Percentiles rank a stretch among this genome's conserved stretches.
Conservation (phyloP, 192 early-diverging fungal genomes). For the Coemansia sp. region DNA sequence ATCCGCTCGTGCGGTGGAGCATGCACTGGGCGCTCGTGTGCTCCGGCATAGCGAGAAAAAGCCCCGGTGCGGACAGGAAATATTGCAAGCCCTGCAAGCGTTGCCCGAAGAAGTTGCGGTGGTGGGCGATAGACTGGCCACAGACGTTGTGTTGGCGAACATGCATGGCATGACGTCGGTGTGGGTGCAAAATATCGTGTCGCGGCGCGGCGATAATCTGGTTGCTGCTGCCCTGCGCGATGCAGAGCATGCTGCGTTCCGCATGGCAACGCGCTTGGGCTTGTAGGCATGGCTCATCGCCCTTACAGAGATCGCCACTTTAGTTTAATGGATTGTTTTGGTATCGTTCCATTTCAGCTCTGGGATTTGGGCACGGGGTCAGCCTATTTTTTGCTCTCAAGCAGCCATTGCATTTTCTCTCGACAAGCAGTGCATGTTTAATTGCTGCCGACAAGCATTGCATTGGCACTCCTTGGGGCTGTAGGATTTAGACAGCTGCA, state of each 20-base stretch:
- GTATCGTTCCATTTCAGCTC: neutral
- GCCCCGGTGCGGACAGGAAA: constrained; percentile 68
- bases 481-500: too few species aligned
- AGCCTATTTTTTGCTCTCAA: too few species aligned
- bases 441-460: too few species aligned
- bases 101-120: constrained; percentile 59
- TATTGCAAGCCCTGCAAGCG: constrained; percentile 29
- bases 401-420: too few species aligned
- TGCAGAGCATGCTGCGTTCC: constrained; percentile 29
- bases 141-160: constrained; percentile 87
- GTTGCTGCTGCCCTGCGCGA: constrained; percentile 55
- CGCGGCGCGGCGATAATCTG: constrained; percentile 74
- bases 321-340: neutral
- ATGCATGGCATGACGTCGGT: constrained; percentile 69
- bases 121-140: constrained; percentile 85
- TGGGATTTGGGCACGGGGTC: too few species aligned
- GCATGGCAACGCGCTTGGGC: neutral
- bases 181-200: constrained; percentile 67
- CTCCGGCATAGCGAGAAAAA: constrained; percentile 66
- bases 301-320: too few species aligned
- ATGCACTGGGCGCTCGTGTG: constrained; percentile 56
- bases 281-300: neutral
- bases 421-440: too few species aligned
- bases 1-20: constrained; percentile 49
- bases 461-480: too few species aligned